A percentile compares a stretch with the other conserved stretches of the same genome.
These are phyloP conservation scores for Pythium insidiosum DNA, from an alignment of 352 stramenopile species.

Conservation along the genomic window DNA sequence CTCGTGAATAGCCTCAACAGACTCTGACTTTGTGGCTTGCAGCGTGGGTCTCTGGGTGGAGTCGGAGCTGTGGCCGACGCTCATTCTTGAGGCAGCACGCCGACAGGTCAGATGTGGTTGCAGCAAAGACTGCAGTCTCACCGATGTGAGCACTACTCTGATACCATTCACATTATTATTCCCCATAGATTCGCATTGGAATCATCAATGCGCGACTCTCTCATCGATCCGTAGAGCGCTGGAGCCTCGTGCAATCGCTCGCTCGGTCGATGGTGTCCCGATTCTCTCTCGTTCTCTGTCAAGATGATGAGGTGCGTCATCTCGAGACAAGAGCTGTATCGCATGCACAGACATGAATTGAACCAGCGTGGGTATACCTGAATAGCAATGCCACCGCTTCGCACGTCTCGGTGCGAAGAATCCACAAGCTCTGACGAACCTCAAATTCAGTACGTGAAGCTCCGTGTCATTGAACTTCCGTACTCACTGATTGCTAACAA, in stretches of 20 bases:
- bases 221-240: slow-evolving; percentile 32
- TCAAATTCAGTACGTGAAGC: slow-evolving; percentile 73
- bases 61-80: slow-evolving; percentile 74
- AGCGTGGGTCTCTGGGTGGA: slow-evolving; percentile 67
- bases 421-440: slow-evolving; percentile 28
- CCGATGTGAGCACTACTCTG: too few species aligned
- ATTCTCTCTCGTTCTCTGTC: slow-evolving; percentile 56
- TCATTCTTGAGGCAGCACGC: slow-evolving; percentile 41
- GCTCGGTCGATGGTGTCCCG: slow-evolving; percentile 8
- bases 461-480: too few species aligned
- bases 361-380: neutral
- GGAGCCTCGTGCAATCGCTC: slow-evolving; percentile 22
- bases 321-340: neutral
- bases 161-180: too few species aligned
- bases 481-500: too few species aligned
- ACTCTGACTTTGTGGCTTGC: too few species aligned
- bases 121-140: neutral
- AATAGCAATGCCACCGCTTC: slow-evolving; percentile 43
- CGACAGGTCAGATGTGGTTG: slow-evolving; percentile 15
- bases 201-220: slow-evolving; percentile 66
- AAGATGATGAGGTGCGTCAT: slow-evolving; percentile 33
- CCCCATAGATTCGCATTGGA: slow-evolving; percentile 34
- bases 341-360: too few species aligned
- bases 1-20: too few species aligned
- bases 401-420: slow-evolving; percentile 24